phyloP scores from a whole-genome alignment of 768 basidiomycete species.

The Lactifluus rugatus region DNA sequence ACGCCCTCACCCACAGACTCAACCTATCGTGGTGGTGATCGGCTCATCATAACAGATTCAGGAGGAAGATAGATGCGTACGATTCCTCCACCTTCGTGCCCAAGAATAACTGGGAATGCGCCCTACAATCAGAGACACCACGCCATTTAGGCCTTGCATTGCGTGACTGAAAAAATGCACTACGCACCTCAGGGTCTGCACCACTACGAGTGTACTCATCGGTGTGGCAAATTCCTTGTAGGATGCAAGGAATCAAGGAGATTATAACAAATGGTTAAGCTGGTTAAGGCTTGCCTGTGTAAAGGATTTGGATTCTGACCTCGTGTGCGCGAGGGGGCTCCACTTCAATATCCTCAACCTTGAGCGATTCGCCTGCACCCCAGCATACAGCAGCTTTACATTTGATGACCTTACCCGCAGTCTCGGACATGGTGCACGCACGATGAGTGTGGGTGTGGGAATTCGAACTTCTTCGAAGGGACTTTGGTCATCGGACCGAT shows the following conservation, averaged over 20 bases:
- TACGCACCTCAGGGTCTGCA: slow-evolving; percentile 79
- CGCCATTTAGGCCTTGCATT: not conserved
- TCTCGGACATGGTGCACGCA: slow-evolving; percentile 49
- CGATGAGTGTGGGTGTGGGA: not conserved
- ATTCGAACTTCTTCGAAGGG: not conserved
- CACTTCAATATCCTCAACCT: slow-evolving; percentile 88
- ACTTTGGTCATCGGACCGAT: too few relatives aligned
- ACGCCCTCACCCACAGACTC: slow-evolving; percentile 97
- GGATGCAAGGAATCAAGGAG: not conserved
- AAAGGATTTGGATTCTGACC: slow-evolving; percentile 86
- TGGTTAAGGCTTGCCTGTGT: slow-evolving; percentile 55
- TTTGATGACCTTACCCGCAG: slow-evolving; percentile 66
- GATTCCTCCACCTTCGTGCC: slow-evolving; percentile 89
- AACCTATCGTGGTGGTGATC: slow-evolving; percentile 41
- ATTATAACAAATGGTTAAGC: not conserved
- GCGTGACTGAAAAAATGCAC: too few relatives aligned
- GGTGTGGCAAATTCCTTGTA: slow-evolving; percentile 86
- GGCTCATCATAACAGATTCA: not conserved
- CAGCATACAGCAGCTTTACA: slow-evolving; percentile 95
- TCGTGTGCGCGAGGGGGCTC: slow-evolving; percentile 84
- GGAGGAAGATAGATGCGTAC: slow-evolving; percentile 36
- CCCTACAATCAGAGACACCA: slow-evolving; percentile 34
- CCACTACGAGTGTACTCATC: slow-evolving; percentile 97
- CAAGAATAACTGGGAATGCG: slow-evolving; percentile 85
- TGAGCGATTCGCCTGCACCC: slow-evolving; percentile 80